A percentile compares a stretch with the other conserved stretches of the same genome.
Conservation (phyloP, 169 alveolate genomes). For the Besnoitia besnoiti region DNA sequence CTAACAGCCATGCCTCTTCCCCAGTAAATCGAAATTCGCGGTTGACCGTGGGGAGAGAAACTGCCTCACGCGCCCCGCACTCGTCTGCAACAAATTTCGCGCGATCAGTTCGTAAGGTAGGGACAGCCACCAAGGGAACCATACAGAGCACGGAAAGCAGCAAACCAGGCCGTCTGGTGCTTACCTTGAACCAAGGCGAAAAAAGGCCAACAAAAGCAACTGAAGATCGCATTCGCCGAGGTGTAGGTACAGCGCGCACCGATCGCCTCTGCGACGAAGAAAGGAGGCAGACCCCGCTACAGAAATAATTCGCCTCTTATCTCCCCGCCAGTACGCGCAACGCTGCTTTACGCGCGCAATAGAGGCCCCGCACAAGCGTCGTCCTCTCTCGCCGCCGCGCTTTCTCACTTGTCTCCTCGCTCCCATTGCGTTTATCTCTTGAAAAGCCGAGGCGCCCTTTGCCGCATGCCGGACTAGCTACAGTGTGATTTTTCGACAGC, state of each 20-base stretch:
- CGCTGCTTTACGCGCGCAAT: slow-evolving; percentile 3
- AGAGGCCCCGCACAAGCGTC: not conserved
- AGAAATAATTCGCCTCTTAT: too few species aligned
- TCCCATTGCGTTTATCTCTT: not conserved
- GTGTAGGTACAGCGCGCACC: not conserved
- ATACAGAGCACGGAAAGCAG: not conserved
- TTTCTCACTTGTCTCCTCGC: not conserved
- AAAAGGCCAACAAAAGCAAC: not conserved
- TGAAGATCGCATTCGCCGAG: not conserved
- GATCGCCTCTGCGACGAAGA: not conserved
- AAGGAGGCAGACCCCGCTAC: not conserved
- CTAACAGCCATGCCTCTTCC: not conserved
- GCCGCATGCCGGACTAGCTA: too few species aligned
- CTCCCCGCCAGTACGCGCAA: not conserved
- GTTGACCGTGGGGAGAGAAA: not conserved
- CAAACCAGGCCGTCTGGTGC: not conserved
- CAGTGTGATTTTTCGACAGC: too few species aligned
- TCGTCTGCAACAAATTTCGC: not conserved
- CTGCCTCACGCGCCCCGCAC: not conserved
- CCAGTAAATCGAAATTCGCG: not conserved
- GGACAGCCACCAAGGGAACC: not conserved
- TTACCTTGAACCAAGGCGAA: not conserved
- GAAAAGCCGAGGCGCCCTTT: slow-evolving; percentile 1
- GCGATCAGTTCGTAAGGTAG: not conserved
- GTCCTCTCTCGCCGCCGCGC: not conserved